These are phyloP conservation scores for Fusarium palustre DNA, from an alignment of 2,329 filamentous ascomycete genomes.

Conservation along the genomic window DNA sequence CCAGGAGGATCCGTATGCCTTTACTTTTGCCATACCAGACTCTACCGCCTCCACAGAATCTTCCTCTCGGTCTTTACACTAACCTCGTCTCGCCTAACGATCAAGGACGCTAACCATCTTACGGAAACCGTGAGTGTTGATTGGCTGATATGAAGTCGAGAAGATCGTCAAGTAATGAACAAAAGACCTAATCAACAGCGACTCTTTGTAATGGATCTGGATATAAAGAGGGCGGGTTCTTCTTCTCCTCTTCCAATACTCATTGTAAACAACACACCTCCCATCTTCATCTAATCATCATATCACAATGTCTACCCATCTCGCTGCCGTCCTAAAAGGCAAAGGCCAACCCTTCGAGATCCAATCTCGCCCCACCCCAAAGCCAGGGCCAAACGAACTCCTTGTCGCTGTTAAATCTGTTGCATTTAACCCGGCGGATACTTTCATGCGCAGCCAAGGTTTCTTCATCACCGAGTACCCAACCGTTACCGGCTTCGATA, in stretches of 20 bases:
- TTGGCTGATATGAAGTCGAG: constrained; percentile 37
- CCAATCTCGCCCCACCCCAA: constrained; percentile 55
- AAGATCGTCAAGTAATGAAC: not conserved
- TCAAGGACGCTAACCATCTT: constrained; percentile 41
- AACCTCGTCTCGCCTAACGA: constrained; percentile 28
- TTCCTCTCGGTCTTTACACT: too few relatives aligned
- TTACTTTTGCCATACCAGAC: too few relatives aligned
- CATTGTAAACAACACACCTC: not conserved
- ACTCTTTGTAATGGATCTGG: accelerated
- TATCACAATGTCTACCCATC: constrained; percentile 53
- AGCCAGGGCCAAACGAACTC: constrained; percentile 59
- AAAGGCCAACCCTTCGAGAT: constrained; percentile 55
- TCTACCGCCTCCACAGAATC: too few relatives aligned
- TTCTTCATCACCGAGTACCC: constrained; percentile 57
- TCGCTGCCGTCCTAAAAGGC: constrained; percentile 53
- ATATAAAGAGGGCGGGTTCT: constrained; percentile 7
- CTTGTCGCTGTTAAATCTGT: constrained; percentile 61
- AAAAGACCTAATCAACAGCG: too few relatives aligned
- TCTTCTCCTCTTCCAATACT: accelerated
- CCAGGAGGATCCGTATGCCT: too few relatives aligned
- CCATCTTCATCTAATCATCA: not conserved
- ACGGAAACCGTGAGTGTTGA: constrained; percentile 44
- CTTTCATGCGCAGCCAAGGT: constrained; percentile 56
- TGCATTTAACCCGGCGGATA: constrained; percentile 62
- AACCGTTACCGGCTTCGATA: constrained; percentile 57